Percentiles rank a stretch among this genome's conserved stretches.
phyloP scores from a whole-genome alignment of 2,329 filamentous ascomycete species.

The Diaporthe amygdali region DNA sequence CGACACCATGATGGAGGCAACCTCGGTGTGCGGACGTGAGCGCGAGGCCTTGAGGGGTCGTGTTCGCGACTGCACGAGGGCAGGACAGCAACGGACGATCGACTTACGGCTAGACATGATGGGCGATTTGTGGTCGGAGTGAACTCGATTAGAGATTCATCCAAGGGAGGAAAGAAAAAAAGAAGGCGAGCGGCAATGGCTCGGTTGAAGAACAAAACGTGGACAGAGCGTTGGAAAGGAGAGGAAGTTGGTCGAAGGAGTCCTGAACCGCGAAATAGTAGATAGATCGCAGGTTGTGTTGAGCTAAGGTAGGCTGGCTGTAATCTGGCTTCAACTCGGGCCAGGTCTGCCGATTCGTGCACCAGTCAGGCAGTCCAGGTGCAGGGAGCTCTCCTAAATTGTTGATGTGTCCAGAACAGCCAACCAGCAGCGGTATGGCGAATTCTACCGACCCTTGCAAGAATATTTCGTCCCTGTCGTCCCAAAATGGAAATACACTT shows the following conservation, averaged over 20 bases:
- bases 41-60: conserved; percentile 17
- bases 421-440: neutral
- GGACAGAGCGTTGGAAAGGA: conserved; percentile 31
- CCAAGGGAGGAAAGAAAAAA: conserved; percentile 33
- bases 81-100: neutral
- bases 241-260: conserved; percentile 26
- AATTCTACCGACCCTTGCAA: too few species aligned
- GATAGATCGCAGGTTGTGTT: neutral
- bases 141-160: conserved; percentile 30
- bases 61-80: conserved; percentile 12
- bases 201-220: conserved; percentile 30
- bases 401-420: conserved; percentile 34
- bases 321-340: conserved; percentile 36
- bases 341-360: neutral
- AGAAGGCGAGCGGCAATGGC: conserved; percentile 39
- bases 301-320: conserved; percentile 9
- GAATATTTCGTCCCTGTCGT: too few species aligned
- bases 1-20: conserved; percentile 23
- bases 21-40: conserved; percentile 1
- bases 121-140: conserved; percentile 36
- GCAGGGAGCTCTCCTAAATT: conserved; percentile 23
- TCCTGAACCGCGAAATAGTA: conserved; percentile 12
- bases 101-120: conserved; percentile 63
- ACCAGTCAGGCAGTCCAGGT: conserved; percentile 7
- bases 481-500: too few species aligned